Percentiles rank a stretch among this genome's conserved stretches.
Evolutionary conservation across 331 rosid species (phyloP).

Genomic region (Rosa hybrid): DNA sequence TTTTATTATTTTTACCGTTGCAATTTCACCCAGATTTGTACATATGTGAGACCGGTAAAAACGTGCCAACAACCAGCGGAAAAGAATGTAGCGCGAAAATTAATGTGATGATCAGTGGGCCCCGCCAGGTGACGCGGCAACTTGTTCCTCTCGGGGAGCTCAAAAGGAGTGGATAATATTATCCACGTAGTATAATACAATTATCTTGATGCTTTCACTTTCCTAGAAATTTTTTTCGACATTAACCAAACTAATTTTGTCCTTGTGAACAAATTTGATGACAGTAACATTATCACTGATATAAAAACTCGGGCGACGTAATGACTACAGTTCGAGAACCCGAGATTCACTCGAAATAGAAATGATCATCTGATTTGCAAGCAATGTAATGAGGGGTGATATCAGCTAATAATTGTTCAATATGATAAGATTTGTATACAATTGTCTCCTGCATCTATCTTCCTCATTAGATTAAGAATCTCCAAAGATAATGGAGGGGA

Average conservation of each 20-base stretch:
- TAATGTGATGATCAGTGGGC: background rate
- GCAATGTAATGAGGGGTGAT: background rate
- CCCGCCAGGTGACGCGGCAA: background rate
- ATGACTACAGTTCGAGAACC: too few species aligned
- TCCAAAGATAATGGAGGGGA: background rate
- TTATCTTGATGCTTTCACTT: background rate
- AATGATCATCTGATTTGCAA: background rate
- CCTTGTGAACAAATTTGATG: background rate
- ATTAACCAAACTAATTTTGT: background rate
- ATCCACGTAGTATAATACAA: background rate
- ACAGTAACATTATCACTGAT: too few species aligned
- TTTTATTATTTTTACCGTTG: background rate
- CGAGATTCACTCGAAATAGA: background rate
- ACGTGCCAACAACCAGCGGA: background rate
- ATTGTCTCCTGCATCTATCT: background rate
- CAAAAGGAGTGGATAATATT: background rate
- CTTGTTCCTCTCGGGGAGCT: slow-evolving; percentile 6
- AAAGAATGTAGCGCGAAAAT: slow-evolving; percentile 7
- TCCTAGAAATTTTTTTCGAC: background rate
- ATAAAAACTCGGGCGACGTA: too few species aligned
- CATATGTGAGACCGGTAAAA: background rate
- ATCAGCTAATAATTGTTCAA: background rate
- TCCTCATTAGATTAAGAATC: background rate
- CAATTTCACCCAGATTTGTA: background rate
- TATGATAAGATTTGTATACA: background rate